These are phyloP conservation scores for Thermomucor indicae-seudaticae DNA, from an alignment of 371 early-diverging fungal species.

Conservation along the genomic window DNA sequence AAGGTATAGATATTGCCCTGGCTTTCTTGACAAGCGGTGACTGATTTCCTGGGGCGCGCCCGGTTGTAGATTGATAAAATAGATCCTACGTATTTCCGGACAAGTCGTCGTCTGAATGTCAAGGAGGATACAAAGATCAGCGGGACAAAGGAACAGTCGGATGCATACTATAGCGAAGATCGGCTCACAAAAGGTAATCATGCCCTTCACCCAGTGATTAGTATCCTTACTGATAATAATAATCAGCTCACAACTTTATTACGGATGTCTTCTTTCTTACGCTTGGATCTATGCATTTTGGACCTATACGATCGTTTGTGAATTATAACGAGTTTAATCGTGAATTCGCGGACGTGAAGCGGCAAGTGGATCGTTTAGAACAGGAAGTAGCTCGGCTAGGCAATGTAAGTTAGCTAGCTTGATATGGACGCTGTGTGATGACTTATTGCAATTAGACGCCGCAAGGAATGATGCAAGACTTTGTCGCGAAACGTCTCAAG, in stretches of 20 bases:
- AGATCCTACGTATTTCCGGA: constrained; percentile 63
- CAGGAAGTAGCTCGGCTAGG: constrained; percentile 40
- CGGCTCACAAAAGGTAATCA: constrained; percentile 10
- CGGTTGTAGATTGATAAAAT: constrained; percentile 60
- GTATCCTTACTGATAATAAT: background rate
- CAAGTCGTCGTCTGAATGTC: constrained; percentile 51
- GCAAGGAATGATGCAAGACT: constrained; percentile 46
- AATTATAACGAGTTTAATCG: constrained; percentile 64
- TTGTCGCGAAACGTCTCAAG: constrained; percentile 54
- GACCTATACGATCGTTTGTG: constrained; percentile 66
- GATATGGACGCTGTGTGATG: background rate
- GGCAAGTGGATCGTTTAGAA: constrained; percentile 48
- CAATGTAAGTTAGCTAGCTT: constrained; percentile 21
- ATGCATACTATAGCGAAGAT: constrained; percentile 42
- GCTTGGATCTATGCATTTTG: constrained; percentile 74
- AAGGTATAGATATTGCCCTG: constrained; percentile 40
- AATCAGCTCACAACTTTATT: constrained; percentile 69
- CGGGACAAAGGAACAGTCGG: constrained; percentile 68
- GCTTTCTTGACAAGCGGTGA: background rate
- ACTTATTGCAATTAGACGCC: constrained; percentile 20
- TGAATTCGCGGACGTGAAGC: constrained; percentile 63
- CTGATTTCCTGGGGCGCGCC: background rate
- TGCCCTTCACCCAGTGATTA: background rate
- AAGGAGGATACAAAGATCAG: constrained; percentile 77
- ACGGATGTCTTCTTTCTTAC: constrained; percentile 86